These are phyloP conservation scores for Wickerhamiella kazuoi DNA, from an alignment of 805 yeast species.

Conservation along the genomic window DNA sequence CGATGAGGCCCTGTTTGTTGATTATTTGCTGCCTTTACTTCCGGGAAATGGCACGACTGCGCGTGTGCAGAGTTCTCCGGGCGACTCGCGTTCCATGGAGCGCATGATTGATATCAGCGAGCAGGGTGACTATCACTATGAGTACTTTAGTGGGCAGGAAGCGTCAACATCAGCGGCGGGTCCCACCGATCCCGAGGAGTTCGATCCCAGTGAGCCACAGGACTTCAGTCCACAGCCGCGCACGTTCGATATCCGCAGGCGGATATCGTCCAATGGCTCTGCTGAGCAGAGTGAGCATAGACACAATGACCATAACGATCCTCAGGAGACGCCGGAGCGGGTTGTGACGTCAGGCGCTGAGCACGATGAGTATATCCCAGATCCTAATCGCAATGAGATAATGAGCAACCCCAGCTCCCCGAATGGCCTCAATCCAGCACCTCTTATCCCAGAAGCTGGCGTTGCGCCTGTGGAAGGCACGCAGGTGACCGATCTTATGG, in stretches of 20 bases:
- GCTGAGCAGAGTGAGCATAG: neutral
- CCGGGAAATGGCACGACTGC: conserved; percentile 41
- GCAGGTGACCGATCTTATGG: neutral
- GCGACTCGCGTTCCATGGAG: conserved; percentile 42
- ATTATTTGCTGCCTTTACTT: conserved; percentile 68
- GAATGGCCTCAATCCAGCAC: neutral
- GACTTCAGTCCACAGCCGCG: conserved; percentile 38
- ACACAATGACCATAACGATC: neutral
- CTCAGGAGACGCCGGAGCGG: neutral
- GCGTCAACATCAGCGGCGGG: conserved; percentile 27
- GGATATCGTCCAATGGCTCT: neutral
- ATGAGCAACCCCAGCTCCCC: too few species aligned
- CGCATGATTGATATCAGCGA: conserved; percentile 63
- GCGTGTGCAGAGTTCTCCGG: conserved; percentile 20
- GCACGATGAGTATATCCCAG: neutral
- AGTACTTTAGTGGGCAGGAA: conserved; percentile 69
- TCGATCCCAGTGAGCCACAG: conserved; percentile 88
- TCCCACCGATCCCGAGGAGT: conserved; percentile 29
- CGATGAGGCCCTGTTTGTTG: conserved; percentile 86
- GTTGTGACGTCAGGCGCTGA: neutral
- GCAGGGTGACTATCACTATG: conserved; percentile 79
- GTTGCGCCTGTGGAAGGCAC: neutral
- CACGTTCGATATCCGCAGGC: neutral
- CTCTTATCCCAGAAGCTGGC: neutral
- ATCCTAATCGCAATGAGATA: neutral